phyloP scores from a whole-genome alignment of 2,329 filamentous ascomycete species.

The Xylariales sp. region DNA sequence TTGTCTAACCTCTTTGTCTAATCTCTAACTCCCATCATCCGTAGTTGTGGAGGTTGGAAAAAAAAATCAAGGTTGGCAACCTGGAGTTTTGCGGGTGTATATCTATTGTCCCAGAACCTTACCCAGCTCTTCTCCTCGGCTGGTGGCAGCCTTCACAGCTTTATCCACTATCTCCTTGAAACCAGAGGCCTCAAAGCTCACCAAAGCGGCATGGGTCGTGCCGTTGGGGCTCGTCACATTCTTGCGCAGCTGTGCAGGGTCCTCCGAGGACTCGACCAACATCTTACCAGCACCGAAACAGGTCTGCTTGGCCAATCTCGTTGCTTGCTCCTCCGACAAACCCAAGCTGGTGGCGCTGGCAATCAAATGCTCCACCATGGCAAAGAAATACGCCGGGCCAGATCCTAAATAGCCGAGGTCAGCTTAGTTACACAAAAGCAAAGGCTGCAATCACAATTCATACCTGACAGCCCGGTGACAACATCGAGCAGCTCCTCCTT shows the following conservation, averaged over 20 bases:
- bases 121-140: conserved; percentile 39
- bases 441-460: conserved; percentile 8
- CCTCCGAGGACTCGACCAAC: conserved; percentile 41
- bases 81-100: no score
- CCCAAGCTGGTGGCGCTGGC: conserved; percentile 38
- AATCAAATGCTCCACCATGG: conserved; percentile 47
- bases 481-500: conserved; percentile 45
- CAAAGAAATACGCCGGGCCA: conserved; percentile 49
- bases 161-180: conserved; percentile 38
- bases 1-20: no score
- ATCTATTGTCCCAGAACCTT: conserved; percentile 23
- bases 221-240: conserved; percentile 51
- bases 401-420: conserved; percentile 29
- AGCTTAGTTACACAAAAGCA: not conserved
- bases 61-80: no score
- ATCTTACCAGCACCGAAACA: conserved; percentile 48
- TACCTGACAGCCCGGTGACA: conserved; percentile 45
- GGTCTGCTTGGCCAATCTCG: conserved; percentile 44
- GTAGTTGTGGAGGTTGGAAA: no score
- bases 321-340: conserved; percentile 43
- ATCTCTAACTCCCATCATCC: no score
- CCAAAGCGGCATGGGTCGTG: conserved; percentile 43
- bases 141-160: conserved; percentile 40
- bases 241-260: conserved; percentile 40
- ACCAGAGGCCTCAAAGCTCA: conserved; percentile 41